These are phyloP conservation scores for Anisogramma anomala DNA, from an alignment of 2,329 filamentous ascomycete genomes.

Conservation along the genomic window DNA sequence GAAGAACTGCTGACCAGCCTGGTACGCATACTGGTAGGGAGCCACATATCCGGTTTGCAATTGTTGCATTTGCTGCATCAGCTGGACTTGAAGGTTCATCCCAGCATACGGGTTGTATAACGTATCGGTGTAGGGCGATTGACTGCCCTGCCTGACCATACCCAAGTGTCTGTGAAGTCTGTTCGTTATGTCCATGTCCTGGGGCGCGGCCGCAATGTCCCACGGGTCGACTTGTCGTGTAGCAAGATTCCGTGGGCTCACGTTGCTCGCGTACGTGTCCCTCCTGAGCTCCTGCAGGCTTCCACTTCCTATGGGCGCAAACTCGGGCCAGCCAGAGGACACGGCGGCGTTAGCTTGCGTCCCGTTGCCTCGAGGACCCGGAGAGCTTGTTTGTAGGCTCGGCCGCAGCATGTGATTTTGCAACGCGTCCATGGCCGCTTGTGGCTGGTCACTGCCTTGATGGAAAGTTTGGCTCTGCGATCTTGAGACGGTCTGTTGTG, in stretches of 20 bases:
- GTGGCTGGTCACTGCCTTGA: constrained; percentile 2
- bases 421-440: constrained; percentile 3
- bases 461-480: constrained; percentile 13
- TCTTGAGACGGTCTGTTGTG: constrained; percentile 4
- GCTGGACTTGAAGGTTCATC: not conserved
- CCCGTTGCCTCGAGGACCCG: constrained; percentile 5
- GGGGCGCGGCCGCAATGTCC: not conserved
- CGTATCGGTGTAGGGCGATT: constrained; percentile 8
- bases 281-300: constrained; percentile 7
- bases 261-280: constrained; percentile 9
- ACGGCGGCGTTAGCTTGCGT: constrained; percentile 1
- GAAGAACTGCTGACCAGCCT: constrained; percentile 6
- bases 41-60: not conserved
- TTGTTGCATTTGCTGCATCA: constrained; percentile 7
- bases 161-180: constrained; percentile 7
- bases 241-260: constrained; percentile 7
- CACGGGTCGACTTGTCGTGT: constrained; percentile 7
- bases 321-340: constrained; percentile 3
- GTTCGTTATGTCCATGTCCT: constrained; percentile 3
- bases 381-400: constrained; percentile 7
- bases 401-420: not conserved
- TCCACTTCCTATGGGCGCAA: constrained; percentile 1
- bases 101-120: constrained; percentile 1
- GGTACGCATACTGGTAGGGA: constrained; percentile 6
- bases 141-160: constrained; percentile 5